A percentile compares a stretch with the other conserved stretches of the same genome.
Conservation (phyloP, 2,329 filamentous ascomycete species). For the Aureobasidium melanogenum region DNA sequence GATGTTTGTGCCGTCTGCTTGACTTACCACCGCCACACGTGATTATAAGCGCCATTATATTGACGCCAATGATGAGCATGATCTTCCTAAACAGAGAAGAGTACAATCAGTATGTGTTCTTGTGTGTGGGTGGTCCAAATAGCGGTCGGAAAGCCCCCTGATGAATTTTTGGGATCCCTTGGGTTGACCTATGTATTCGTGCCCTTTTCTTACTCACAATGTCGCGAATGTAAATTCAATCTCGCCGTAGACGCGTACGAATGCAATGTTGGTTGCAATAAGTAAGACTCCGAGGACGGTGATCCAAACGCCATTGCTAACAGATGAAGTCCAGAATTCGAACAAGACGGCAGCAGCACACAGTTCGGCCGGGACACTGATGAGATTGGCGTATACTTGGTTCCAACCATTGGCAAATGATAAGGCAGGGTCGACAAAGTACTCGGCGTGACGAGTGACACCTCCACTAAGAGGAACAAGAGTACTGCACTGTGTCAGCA, state of each 20-base stretch:
- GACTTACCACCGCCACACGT: not conserved
- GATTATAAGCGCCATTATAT: slow-evolving; percentile 18
- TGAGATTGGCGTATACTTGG: slow-evolving; percentile 59
- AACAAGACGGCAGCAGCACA: slow-evolving; percentile 13
- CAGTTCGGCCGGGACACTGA: slow-evolving; percentile 12
- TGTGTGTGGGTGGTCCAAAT: too few species aligned
- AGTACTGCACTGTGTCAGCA: slow-evolving; percentile 35
- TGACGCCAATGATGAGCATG: slow-evolving; percentile 17
- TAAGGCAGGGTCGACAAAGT: slow-evolving; percentile 63
- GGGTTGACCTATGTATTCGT: too few species aligned
- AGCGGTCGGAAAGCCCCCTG: too few species aligned
- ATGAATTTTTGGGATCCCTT: too few species aligned
- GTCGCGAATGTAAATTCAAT: slow-evolving; percentile 16
- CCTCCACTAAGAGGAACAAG: slow-evolving; percentile 69
- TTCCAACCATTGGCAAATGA: slow-evolving; percentile 76
- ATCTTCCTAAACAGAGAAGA: slow-evolving; percentile 11
- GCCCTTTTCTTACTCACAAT: not conserved
- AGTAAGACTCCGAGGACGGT: slow-evolving; percentile 34
- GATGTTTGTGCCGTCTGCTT: too few species aligned
- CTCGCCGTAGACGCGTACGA: slow-evolving; percentile 39
- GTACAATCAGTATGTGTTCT: too few species aligned
- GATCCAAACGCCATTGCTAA: slow-evolving; percentile 48
- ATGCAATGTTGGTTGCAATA: slow-evolving; percentile 52
- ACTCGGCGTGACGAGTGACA: slow-evolving; percentile 66
- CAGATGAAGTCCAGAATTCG: slow-evolving; percentile 18